A percentile compares a stretch with the other conserved stretches of the same genome.
Evolutionary conservation across 495 filamentous ascomycete genomes (phyloP).

Genomic region (Tuber magnatum): DNA sequence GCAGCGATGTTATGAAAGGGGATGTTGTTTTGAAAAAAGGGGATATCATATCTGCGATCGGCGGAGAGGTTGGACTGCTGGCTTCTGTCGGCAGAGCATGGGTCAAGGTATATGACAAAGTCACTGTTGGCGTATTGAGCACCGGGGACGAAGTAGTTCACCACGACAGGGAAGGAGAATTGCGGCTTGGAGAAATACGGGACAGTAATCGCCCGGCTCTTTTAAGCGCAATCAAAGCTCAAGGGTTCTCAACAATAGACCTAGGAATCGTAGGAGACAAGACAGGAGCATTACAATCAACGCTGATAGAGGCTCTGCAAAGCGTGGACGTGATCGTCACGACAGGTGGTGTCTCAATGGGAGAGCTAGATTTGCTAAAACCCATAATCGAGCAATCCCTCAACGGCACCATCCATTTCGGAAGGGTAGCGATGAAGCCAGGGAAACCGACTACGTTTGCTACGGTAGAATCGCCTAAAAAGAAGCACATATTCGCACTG

Average conservation of each 20-base stretch:
- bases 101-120: constrained; percentile 69
- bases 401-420: constrained; percentile 92
- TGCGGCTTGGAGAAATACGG: constrained; percentile 75
- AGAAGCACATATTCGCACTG: constrained; percentile 76
- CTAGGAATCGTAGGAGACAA: constrained; percentile 82
- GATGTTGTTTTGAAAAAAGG: constrained; percentile 65
- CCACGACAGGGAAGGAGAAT: constrained; percentile 55
- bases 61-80: constrained; percentile 83
- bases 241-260: constrained; percentile 73
- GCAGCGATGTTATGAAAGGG: constrained; percentile 70
- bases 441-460: constrained; percentile 97
- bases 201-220: constrained; percentile 88
- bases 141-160: constrained; percentile 92
- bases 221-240: constrained; percentile 64
- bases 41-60: constrained; percentile 69
- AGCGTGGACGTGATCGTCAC: constrained; percentile 79
- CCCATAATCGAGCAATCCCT: constrained; percentile 88
- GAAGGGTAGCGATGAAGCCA: constrained; percentile 93
- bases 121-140: constrained; percentile 77
- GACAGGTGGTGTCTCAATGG: constrained; percentile 94
- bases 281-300: constrained; percentile 65
- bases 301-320: constrained; percentile 64
- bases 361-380: constrained; percentile 93
- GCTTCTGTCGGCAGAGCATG: constrained; percentile 71
- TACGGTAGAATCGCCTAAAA: constrained; percentile 56